A percentile compares a stretch with the other conserved stretches of the same genome.
Conservation (phyloP, 192 early-diverging fungal genomes). For the Spizellomyces punctatus region DNA sequence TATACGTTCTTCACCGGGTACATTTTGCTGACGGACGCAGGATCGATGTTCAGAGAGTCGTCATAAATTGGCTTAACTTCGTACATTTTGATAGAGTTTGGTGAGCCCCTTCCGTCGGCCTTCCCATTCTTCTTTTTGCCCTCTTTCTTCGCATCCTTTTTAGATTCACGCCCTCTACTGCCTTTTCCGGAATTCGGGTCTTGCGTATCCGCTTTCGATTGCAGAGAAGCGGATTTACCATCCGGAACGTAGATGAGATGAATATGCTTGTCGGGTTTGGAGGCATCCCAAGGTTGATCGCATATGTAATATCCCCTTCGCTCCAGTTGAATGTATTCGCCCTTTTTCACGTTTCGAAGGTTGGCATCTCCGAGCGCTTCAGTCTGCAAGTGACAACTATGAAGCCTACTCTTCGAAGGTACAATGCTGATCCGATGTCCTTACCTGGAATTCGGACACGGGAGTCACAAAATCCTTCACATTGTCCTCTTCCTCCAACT, state of each 20-base stretch:
- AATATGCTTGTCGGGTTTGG: conserved; percentile 54
- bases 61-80: conserved; percentile 41
- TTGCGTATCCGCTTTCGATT: conserved; percentile 40
- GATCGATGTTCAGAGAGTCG: conserved; percentile 36
- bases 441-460: conserved; percentile 75
- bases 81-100: conserved; percentile 50
- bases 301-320: conserved; percentile 94
- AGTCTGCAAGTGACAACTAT: conserved; percentile 5
- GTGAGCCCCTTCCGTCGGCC: conserved; percentile 17
- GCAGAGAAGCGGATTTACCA: conserved; percentile 71
- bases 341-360: conserved; percentile 46
- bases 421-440: background rate
- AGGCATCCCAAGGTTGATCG: conserved; percentile 60
- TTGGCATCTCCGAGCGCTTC: conserved; percentile 54
- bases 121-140: conserved; percentile 29
- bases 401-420: background rate
- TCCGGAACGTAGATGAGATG: conserved; percentile 91
- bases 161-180: background rate
- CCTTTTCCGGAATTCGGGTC: conserved; percentile 22
- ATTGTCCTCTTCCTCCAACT: conserved; percentile 90
- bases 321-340: conserved; percentile 95
- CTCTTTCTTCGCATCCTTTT: conserved; percentile 20
- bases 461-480: conserved; percentile 82
- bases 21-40: conserved; percentile 48
- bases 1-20: conserved; percentile 54